These are phyloP conservation scores for Ceriops tagal DNA, from an alignment of 345 rosid species.

Conservation along the genomic window DNA sequence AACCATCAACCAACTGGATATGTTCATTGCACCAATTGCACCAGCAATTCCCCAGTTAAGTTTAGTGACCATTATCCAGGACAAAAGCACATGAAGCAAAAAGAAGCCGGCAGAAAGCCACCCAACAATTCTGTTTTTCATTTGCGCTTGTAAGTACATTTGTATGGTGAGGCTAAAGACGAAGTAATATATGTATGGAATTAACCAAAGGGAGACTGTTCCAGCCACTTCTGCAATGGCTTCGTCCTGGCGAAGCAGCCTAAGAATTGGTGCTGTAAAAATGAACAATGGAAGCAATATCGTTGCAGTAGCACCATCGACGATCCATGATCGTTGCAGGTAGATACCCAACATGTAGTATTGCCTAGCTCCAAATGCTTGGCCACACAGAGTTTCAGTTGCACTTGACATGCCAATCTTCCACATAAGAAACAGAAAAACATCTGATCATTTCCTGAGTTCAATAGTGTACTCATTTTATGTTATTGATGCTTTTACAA, in stretches of 20 bases:
- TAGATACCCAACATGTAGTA: constrained; percentile 60
- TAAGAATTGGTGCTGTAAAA: constrained; percentile 37
- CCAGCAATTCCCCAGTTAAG: constrained; percentile 45
- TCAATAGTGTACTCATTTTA: no score
- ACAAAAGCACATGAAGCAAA: constrained; percentile 28
- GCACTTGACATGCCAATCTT: constrained; percentile 63
- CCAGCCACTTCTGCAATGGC: constrained; percentile 41
- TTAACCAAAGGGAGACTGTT: constrained; percentile 45
- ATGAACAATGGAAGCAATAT: constrained; percentile 42
- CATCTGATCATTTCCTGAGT: not conserved
- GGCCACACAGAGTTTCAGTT: constrained; percentile 58
- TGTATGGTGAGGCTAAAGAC: constrained; percentile 44
- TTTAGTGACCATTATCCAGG: constrained; percentile 42
- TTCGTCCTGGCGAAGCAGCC: constrained; percentile 37
- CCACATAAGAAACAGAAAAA: not conserved
- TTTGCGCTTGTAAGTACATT: constrained; percentile 55
- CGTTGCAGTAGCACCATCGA: constrained; percentile 29
- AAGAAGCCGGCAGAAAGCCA: constrained; percentile 31
- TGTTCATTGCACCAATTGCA: constrained; percentile 44
- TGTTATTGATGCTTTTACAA: no score
- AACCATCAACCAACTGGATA: constrained; percentile 42
- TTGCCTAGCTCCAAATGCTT: constrained; percentile 59
- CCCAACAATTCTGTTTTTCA: constrained; percentile 45
- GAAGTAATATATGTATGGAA: constrained; percentile 41
- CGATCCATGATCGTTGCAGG: constrained; percentile 55